Conservation (phyloP, 2,329 filamentous ascomycete genomes). For the Fusarium longipes region DNA sequence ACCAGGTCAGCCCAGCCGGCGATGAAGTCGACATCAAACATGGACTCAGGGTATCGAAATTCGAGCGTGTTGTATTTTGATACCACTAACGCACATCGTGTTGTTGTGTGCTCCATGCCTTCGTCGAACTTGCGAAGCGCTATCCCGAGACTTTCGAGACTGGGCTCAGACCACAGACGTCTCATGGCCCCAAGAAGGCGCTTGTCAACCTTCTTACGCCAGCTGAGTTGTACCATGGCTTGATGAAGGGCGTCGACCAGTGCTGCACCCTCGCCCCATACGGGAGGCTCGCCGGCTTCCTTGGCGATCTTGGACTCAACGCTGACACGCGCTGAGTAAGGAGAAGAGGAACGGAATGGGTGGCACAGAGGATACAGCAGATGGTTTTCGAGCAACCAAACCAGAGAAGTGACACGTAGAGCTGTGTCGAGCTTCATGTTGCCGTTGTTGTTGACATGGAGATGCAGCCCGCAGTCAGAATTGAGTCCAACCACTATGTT, state of each 20-base stretch:
- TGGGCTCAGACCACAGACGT: constrained; percentile 32
- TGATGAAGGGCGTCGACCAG: constrained; percentile 8
- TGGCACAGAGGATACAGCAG: constrained; percentile 43
- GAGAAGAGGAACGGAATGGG: constrained; percentile 36
- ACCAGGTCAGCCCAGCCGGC: constrained; percentile 42
- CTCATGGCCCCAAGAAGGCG: constrained; percentile 24
- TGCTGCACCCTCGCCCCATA: constrained; percentile 20
- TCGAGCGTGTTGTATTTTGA: constrained; percentile 43
- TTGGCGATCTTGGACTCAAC: constrained; percentile 33
- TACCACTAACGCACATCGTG: constrained; percentile 42
- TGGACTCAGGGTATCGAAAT: constrained; percentile 47
- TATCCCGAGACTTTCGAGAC: constrained; percentile 15
- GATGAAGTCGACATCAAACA: constrained; percentile 44
- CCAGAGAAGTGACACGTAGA: constrained; percentile 35
- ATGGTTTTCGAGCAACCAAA: constrained; percentile 39
- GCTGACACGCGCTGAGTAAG: constrained; percentile 33
- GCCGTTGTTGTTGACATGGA: constrained; percentile 42
- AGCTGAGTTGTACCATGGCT: constrained; percentile 9
- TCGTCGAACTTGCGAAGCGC: constrained; percentile 41
- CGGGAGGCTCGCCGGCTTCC: neutral
- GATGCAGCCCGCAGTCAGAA: constrained; percentile 42
- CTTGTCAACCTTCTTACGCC: constrained; percentile 23
- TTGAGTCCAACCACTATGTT: constrained; percentile 43
- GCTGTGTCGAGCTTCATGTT: constrained; percentile 34
- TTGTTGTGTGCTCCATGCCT: constrained; percentile 39